Conservation (phyloP, 352 stramenopile genomes). For the Pythium aquatile region DNA sequence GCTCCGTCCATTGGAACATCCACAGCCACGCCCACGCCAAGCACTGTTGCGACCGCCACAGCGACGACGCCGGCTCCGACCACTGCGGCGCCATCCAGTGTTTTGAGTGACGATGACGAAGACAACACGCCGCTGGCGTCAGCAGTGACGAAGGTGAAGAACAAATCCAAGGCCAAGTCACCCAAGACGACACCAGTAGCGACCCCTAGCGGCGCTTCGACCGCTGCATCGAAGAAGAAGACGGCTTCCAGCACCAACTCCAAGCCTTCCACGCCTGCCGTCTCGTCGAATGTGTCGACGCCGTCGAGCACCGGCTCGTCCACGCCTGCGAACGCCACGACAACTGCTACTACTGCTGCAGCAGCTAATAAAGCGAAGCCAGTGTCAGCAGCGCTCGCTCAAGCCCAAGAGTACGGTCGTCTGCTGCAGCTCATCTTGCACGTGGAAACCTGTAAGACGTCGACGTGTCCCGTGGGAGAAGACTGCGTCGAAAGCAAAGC, state of each 20-base stretch:
- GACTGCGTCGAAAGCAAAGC: slow-evolving; percentile 76
- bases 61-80: neutral
- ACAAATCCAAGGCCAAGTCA: slow-evolving; percentile 53
- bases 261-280: slow-evolving; percentile 24
- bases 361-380: slow-evolving; percentile 31
- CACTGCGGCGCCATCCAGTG: neutral
- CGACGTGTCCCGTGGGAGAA: slow-evolving; percentile 59
- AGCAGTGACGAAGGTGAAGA: slow-evolving; percentile 64
- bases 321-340: slow-evolving; percentile 13
- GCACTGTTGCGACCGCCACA: slow-evolving; percentile 10
- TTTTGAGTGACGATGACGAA: slow-evolving; percentile 28
- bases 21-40: slow-evolving; percentile 7
- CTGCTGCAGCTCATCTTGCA: slow-evolving; percentile 85
- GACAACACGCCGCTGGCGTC: slow-evolving; percentile 75
- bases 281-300: slow-evolving; percentile 17
- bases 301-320: slow-evolving; percentile 21
- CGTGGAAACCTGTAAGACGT: slow-evolving; percentile 74
- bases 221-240: slow-evolving; percentile 33
- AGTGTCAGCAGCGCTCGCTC: slow-evolving; percentile 5
- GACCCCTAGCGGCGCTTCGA: slow-evolving; percentile 2
- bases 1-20: slow-evolving; percentile 19
- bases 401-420: slow-evolving; percentile 77
- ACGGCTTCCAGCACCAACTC: slow-evolving; percentile 6
- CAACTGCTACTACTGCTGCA: neutral
- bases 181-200: slow-evolving; percentile 43